Evolutionary conservation across 23 red algal species (phyloP), one percentile per base, ranked within the genome.

Genomic region (Rhodosorus marinus): DNA sequence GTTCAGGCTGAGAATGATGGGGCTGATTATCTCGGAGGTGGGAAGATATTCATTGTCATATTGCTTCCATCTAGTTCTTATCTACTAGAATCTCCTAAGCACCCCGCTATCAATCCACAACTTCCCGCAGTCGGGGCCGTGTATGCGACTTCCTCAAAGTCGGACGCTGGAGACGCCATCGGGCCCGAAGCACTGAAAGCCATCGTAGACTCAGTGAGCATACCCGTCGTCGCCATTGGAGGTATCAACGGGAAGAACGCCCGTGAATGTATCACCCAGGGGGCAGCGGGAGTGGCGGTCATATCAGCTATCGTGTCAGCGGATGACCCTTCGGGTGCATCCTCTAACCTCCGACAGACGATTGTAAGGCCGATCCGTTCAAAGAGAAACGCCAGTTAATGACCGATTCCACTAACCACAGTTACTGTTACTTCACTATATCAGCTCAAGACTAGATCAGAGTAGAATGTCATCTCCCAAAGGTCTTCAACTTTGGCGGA

Each of bases 221-320:
- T 92, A 8, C 87, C 87, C 2, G 55, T 94, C 26, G 69, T 94
- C 38, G 87, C 87, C 2, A 82, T 94, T 58, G 87, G 87, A 6
- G 87, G 87, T 21, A 73, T 94, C 6, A 34, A 50, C 19, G 35
- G 41, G 30, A 36, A 31, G 5, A 78, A 94, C 38, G 76, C 52
- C 24, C 31, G 2, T 8, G 28, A 30, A 1, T 93, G 85, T 51
- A 57, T 69, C 26, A 20, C 31, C 4, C 32, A 25, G 19, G 77
- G 77, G 20, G 85, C 56, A 2, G 45, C 64, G n/a, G 85, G 85
- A 56, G 63, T 93, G 14, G 85, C 85, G 8, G 74, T 81, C 8
- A 67, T 93, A 29, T 74, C 66, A 1, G 85, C 85, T 20, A 93
- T 93, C 29, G 47, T 93, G 68, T 47, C 36, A 2, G 68, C 66